Conservation (phyloP, 2,329 filamentous ascomycete species). For the Colletotrichum horii region DNA sequence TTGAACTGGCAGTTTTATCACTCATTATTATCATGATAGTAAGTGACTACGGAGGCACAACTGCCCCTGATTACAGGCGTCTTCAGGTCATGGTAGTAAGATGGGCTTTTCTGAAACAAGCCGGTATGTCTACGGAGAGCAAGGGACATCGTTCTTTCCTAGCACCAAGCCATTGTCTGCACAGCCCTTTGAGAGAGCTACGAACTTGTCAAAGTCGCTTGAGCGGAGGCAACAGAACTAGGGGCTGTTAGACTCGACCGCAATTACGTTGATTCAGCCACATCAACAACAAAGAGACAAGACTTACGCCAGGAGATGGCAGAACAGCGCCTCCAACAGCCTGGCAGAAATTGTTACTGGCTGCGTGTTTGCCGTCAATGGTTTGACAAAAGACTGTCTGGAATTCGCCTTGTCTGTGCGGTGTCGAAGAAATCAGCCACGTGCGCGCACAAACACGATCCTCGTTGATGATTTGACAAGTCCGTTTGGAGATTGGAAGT, state of each 20-base stretch:
- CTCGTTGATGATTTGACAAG: background rate
- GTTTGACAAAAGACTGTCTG: background rate
- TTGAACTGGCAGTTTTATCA: background rate
- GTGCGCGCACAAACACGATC: background rate
- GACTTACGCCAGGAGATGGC: background rate
- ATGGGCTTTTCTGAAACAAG: background rate
- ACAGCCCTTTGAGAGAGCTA: background rate
- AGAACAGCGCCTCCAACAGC: background rate
- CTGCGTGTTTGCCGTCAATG: background rate
- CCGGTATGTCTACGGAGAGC: background rate
- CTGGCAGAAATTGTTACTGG: background rate
- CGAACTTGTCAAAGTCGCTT: background rate
- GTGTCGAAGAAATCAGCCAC: background rate
- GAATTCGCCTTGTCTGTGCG: background rate
- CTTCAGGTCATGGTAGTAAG: background rate
- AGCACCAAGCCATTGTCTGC: background rate
- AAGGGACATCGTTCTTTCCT: background rate
- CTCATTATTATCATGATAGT: background rate
- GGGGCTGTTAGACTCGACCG: background rate
- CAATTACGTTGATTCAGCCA: background rate
- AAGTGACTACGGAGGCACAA: background rate
- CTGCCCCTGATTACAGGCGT: background rate
- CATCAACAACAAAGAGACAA: background rate
- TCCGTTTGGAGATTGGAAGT: background rate
- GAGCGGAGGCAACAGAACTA: background rate